These are phyloP conservation scores for Acacia acuminata DNA, from an alignment of 306 rosid species.

Conservation along the genomic window DNA sequence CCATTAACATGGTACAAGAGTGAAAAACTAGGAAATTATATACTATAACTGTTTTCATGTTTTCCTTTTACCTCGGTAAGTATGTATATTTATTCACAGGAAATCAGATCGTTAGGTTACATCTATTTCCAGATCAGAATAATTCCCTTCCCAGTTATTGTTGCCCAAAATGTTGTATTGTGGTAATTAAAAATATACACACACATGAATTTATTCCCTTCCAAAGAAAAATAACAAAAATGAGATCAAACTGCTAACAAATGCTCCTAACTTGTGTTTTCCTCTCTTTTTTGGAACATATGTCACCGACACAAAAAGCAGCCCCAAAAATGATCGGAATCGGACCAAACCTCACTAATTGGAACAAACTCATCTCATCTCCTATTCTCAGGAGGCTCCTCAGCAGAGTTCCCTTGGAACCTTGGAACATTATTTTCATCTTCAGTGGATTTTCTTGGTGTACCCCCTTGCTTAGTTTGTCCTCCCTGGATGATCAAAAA, in stretches of 20 bases:
- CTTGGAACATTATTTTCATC: slow-evolving; percentile 38
- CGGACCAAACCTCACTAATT: background rate
- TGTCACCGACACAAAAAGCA: slow-evolving; percentile 9
- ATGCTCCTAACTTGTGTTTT: background rate
- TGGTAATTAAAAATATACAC: background rate
- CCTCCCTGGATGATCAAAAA: slow-evolving; percentile 50
- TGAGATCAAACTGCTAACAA: slow-evolving; percentile 1
- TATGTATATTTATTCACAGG: background rate
- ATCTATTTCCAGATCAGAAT: background rate
- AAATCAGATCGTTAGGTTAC: background rate
- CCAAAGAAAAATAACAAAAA: background rate
- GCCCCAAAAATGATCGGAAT: background rate
- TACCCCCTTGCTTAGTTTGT: slow-evolving; percentile 63
- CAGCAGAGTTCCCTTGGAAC: slow-evolving; percentile 37
- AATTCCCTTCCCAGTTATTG: slow-evolving; percentile 4
- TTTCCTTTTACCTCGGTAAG: background rate
- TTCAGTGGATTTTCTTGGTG: slow-evolving; percentile 55
- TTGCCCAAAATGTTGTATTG: background rate
- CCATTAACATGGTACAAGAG: background rate
- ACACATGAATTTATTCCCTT: slow-evolving; percentile 5
- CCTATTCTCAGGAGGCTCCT: slow-evolving; percentile 34
- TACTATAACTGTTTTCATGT: background rate
- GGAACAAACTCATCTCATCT: slow-evolving; percentile 26
- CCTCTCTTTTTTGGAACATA: background rate
- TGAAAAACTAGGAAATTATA: background rate